Conservation (phyloP, 306 rosid genomes). For the Hylodesmum podocarpum region DNA sequence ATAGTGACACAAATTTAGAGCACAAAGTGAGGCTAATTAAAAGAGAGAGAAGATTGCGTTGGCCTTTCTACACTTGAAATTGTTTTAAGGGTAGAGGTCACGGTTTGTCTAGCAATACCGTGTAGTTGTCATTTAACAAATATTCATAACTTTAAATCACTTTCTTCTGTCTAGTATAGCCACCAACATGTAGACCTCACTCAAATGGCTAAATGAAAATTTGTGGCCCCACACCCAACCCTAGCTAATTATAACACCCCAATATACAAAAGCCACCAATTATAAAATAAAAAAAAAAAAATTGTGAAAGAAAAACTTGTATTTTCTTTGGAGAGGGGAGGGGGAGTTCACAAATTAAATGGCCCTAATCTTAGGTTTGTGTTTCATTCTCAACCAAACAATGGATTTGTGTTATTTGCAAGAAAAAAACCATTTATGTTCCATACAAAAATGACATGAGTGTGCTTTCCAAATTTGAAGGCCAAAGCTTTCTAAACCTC, state of each 20-base stretch:
- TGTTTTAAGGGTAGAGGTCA: conserved; percentile 53
- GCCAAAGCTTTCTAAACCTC: background rate
- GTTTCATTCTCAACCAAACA: background rate
- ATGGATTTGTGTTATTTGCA: conserved; percentile 3
- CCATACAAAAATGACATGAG: background rate
- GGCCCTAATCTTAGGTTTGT: background rate
- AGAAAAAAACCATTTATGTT: background rate
- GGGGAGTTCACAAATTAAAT: background rate
- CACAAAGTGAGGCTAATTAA: conserved; percentile 17
- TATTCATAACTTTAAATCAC: conserved; percentile 43
- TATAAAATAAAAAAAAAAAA: background rate
- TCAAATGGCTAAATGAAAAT: conserved; percentile 32
- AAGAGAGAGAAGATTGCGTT: conserved; percentile 11
- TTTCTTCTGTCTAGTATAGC: conserved; percentile 51
- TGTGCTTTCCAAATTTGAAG: background rate
- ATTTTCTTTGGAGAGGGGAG: background rate
- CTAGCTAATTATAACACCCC: conserved; percentile 48
- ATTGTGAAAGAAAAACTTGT: background rate
- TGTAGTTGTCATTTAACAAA: conserved; percentile 43
- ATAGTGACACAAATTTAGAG: conserved; percentile 44
- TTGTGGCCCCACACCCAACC: conserved; percentile 47
- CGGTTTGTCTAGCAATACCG: conserved; percentile 61
- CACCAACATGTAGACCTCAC: conserved; percentile 70
- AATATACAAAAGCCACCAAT: conserved; percentile 15
- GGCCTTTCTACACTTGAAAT: conserved; percentile 29